Percentiles rank a stretch among this genome's conserved stretches.
Conservation (phyloP, 768 basidiomycete species). For the Pleurotus citrinopileatus region DNA sequence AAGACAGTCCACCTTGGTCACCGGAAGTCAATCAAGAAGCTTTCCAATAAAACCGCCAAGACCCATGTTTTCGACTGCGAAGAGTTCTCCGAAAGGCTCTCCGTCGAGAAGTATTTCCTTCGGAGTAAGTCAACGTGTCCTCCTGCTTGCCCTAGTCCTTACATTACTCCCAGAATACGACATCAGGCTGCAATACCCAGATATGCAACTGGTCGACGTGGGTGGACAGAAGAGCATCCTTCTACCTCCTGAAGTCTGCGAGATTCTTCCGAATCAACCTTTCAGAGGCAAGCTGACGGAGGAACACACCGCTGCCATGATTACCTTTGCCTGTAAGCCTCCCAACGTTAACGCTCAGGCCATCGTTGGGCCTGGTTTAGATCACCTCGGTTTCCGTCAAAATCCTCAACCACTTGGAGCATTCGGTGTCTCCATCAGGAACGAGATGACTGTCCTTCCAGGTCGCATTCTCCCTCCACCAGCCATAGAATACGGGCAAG, state of each 20-base stretch:
- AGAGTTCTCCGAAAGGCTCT: slow-evolving; percentile 50
- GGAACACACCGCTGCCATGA: slow-evolving; percentile 72
- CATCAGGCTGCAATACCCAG: slow-evolving; percentile 44
- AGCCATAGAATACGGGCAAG: slow-evolving; percentile 53
- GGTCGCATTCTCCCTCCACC: slow-evolving; percentile 67
- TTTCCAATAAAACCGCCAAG: slow-evolving; percentile 45
- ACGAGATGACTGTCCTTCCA: slow-evolving; percentile 68
- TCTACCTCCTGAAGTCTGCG: slow-evolving; percentile 74
- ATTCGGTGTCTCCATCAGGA: slow-evolving; percentile 62
- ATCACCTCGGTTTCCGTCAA: slow-evolving; percentile 53
- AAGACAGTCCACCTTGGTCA: slow-evolving; percentile 71
- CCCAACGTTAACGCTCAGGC: slow-evolving; percentile 65
- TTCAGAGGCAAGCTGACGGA: slow-evolving; percentile 69
- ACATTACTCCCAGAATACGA: slow-evolving; percentile 50
- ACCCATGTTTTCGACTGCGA: slow-evolving; percentile 52
- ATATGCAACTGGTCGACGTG: slow-evolving; percentile 59
- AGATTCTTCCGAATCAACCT: slow-evolving; percentile 64
- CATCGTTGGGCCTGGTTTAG: slow-evolving; percentile 63
- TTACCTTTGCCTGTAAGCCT: slow-evolving; percentile 63
- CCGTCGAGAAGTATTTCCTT: slow-evolving; percentile 68
- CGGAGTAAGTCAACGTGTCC: slow-evolving; percentile 50
- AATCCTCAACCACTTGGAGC: slow-evolving; percentile 37
- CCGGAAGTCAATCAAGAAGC: slow-evolving; percentile 63
- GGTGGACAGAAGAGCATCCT: slow-evolving; percentile 44
- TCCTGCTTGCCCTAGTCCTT: slow-evolving; percentile 18